phyloP scores from a whole-genome alignment of 305 asterid species.

The Lippia alba region DNA sequence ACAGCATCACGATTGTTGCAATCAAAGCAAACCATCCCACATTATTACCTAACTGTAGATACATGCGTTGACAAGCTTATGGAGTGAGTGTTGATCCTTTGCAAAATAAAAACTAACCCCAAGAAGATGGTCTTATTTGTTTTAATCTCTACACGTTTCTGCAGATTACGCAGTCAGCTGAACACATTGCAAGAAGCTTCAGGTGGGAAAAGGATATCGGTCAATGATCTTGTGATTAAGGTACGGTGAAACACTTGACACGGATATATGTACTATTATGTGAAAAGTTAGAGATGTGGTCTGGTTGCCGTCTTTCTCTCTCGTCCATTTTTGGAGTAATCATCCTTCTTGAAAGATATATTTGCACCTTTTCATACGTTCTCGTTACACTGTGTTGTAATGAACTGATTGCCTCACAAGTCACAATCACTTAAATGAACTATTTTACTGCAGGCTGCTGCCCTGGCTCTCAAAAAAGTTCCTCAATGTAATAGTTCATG shows the following conservation, averaged over 20 bases:
- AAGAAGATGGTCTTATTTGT: constrained; percentile 25
- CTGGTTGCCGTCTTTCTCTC: neutral
- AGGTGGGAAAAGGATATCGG: constrained; percentile 94
- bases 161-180: constrained; percentile 81
- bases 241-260: constrained; percentile 46
- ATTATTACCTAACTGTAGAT: constrained; percentile 94
- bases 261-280: neutral
- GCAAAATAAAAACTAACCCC: constrained; percentile 22
- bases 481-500: constrained; percentile 91
- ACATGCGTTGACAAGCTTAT: constrained; percentile 94
- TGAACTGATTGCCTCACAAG: neutral
- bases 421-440: constrained; percentile 9
- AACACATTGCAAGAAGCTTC: constrained; percentile 93
- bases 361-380: neutral
- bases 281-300: neutral
- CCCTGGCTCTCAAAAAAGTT: constrained; percentile 95
- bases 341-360: neutral
- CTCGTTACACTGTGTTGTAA: neutral
- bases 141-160: constrained; percentile 30
- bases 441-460: constrained; percentile 88
- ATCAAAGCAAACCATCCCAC: constrained; percentile 98
- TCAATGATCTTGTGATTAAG: constrained; percentile 97
- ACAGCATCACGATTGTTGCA: constrained; percentile 92
- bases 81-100: constrained; percentile 69
- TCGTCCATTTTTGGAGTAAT: neutral